Percentiles rank a stretch among this genome's conserved stretches.
phyloP scores from a whole-genome alignment of 2,329 filamentous ascomycete genomes.

The Bertia moriformis region DNA sequence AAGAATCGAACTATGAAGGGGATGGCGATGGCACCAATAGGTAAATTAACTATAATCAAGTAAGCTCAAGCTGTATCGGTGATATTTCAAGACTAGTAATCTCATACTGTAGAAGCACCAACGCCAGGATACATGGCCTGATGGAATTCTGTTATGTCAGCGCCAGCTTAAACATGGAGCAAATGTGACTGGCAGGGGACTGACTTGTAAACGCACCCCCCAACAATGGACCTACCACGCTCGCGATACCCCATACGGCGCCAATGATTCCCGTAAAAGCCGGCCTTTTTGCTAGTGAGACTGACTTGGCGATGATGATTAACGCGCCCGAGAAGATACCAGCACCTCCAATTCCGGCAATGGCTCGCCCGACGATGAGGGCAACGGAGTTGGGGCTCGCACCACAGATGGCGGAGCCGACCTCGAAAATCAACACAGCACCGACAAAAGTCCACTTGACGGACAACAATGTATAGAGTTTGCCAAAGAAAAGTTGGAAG shows the following conservation, averaged over 20 bases:
- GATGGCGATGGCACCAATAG: slow-evolving; percentile 13
- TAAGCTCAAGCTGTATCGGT: too few species aligned
- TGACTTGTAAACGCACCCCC: slow-evolving; percentile 15
- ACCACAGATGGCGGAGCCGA: slow-evolving; percentile 25
- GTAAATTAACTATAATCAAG: slow-evolving; percentile 13
- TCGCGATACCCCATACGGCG: too few species aligned
- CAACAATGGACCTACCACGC: slow-evolving; percentile 5
- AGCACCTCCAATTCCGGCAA: slow-evolving; percentile 23
- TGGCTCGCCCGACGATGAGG: slow-evolving; percentile 18
- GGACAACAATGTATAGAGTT: slow-evolving; percentile 27
- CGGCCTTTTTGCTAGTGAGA: slow-evolving; percentile 15
- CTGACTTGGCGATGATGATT: slow-evolving; percentile 23
- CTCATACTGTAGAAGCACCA: slow-evolving; percentile 17
- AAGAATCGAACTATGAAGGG: slow-evolving; percentile 10
- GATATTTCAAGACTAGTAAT: too few species aligned
- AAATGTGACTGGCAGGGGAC: not conserved
- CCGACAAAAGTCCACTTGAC: slow-evolving; percentile 24
- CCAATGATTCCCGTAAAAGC: slow-evolving; percentile 10
- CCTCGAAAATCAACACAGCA: slow-evolving; percentile 23
- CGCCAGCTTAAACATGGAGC: not conserved
- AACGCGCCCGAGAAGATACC: slow-evolving; percentile 28
- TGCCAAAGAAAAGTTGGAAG: slow-evolving; percentile 23
- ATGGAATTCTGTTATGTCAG: not conserved
- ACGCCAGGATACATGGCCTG: slow-evolving; percentile 12
- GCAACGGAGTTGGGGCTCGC: slow-evolving; percentile 14